These are phyloP conservation scores for Davidsoniella virescens DNA, from an alignment of 2,329 filamentous ascomycete species.

Conservation along the genomic window DNA sequence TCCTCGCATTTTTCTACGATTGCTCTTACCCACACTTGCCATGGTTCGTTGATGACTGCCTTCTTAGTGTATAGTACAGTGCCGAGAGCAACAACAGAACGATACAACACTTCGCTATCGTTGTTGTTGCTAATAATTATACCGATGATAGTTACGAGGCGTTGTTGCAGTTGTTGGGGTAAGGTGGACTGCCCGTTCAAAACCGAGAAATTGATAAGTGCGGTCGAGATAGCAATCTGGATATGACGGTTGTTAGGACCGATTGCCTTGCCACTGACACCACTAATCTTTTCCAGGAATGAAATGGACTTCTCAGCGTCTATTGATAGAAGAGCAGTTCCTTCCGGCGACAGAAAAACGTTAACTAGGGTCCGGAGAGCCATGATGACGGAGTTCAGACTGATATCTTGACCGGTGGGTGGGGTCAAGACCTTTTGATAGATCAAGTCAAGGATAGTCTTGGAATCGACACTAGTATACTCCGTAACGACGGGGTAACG, in stretches of 20 bases:
- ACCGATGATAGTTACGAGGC: conserved; percentile 44
- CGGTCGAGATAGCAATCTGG: conserved; percentile 63
- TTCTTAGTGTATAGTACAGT: conserved; percentile 43
- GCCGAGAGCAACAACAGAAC: conserved; percentile 66
- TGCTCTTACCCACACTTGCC: conserved; percentile 24
- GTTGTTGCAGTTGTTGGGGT: conserved; percentile 28
- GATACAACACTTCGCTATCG: conserved; percentile 72
- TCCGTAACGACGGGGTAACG: conserved; percentile 51
- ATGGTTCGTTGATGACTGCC: background rate
- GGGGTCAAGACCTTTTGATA: conserved; percentile 21
- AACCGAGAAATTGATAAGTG: conserved; percentile 73
- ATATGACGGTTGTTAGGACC: conserved; percentile 57
- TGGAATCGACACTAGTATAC: conserved; percentile 33
- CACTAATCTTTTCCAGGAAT: conserved; percentile 47
- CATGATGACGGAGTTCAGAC: conserved; percentile 77
- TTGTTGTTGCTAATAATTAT: conserved; percentile 47
- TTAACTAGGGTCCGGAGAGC: conserved; percentile 68
- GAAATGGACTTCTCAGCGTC: conserved; percentile 40
- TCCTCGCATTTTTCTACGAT: conserved; percentile 31
- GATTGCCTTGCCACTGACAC: conserved; percentile 31
- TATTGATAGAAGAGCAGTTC: conserved; percentile 48
- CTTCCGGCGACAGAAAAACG: conserved; percentile 59
- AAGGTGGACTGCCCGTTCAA: conserved; percentile 26
- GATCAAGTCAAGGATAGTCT: conserved; percentile 43
- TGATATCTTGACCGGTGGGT: conserved; percentile 38